Conservation (phyloP, 2,329 filamentous ascomycete genomes). For the Xylariaceae sp. region DNA sequence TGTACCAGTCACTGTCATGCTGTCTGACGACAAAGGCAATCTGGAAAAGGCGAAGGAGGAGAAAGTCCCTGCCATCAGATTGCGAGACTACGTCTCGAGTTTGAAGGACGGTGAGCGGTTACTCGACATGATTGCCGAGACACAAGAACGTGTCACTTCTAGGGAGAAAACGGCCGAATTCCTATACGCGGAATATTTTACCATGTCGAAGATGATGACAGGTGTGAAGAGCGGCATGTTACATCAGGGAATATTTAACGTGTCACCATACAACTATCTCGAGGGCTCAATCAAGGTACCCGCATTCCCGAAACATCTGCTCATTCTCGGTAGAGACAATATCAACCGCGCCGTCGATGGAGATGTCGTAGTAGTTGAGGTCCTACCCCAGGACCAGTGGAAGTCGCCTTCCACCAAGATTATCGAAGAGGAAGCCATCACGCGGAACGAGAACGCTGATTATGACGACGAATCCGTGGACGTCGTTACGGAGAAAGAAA, state of each 20-base stretch:
- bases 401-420: conserved; percentile 94
- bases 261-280: conserved; percentile 96
- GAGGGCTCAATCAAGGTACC: conserved; percentile 89
- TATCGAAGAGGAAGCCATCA: conserved; percentile 87
- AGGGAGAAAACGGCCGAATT: conserved; percentile 63
- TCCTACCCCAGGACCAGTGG: conserved; percentile 93
- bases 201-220: conserved; percentile 88
- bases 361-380: conserved; percentile 87
- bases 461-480: conserved; percentile 72
- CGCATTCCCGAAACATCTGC: conserved; percentile 81
- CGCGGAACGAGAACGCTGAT: conserved; percentile 90
- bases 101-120: conserved; percentile 80
- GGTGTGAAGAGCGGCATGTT: conserved; percentile 82
- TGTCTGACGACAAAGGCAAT: conserved; percentile 90
- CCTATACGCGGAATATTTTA: conserved; percentile 86
- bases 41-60: conserved; percentile 76
- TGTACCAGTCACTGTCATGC: conserved; percentile 78
- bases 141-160: conserved; percentile 61
- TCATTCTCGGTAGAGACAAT: conserved; percentile 88
- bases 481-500: conserved; percentile 84
- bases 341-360: conserved; percentile 93
- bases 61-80: conserved; percentile 62
- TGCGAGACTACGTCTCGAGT: conserved; percentile 74
- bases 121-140: conserved; percentile 87
- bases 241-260: conserved; percentile 93